Base-by-base conservation (phyloP, 2,329 filamentous ascomycete species). In the Bisporella sp. region DNA sequence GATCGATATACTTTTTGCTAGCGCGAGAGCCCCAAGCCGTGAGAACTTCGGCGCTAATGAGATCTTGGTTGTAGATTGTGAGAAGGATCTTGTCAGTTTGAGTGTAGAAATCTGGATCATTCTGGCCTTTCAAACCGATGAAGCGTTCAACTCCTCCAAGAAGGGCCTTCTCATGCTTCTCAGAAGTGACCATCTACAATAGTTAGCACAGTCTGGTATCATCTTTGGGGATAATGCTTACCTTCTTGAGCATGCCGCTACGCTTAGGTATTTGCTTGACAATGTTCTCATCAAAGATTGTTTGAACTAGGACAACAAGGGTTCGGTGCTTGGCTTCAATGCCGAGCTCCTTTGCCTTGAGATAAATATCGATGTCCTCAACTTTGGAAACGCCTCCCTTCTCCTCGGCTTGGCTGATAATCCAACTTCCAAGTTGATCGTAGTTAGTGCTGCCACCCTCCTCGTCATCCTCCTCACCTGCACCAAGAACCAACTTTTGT, bases 1-100 rank as follows among this genome's bases (percentile, higher is more conserved):
- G 71, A 68, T 97, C 92, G 61, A 95, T 88, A 68, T 97, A 97
- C 76, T 96, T 96, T 85, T 95, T 96, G 81, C 89, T 96, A 53
- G 92, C 90, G 78, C 93, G 96, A 66, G 81, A 79, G 58, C 91
- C 92, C 92, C 93, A 99, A 61, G 85, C 85, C 71, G 85, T 87
- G 66, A 95, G 82, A 12, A 90, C 81, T 57, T 96, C 91, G 74
- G 99, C 93, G 47, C 79, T 83, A 62, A 96, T 75, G 49, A 99
- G 78, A 60, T 99, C 93, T 64, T 89, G 78, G 71, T 96, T 82
- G 72, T 97, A 99, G 73, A 92, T 87, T 63, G 87, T 79, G 69
- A 95, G 81, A 57, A 99, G 78, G 62, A 99, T 87, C 69, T 89
- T 89, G 57, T 90, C 87, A 55, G 97, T 78, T 66, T 88, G 73